Conservation (phyloP, 805 yeast genomes). For the Saccharomycopsis selenospora region DNA sequence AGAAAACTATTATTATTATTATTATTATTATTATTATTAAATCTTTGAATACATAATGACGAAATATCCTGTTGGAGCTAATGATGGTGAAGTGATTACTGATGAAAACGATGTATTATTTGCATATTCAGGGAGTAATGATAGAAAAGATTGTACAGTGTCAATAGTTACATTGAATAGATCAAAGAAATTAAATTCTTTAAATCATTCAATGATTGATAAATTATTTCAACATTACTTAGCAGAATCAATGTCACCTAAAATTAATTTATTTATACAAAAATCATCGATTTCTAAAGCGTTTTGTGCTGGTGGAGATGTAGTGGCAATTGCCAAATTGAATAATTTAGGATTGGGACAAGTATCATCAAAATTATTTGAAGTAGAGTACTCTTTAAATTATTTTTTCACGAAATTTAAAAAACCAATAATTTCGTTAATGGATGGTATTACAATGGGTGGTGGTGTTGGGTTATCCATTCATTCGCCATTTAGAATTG, state of each 20-base stretch:
- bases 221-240: conserved; percentile 27
- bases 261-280: conserved; percentile 24
- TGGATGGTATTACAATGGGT: conserved; percentile 95
- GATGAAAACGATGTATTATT: conserved; percentile 30
- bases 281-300: conserved; percentile 34
- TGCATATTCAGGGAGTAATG: conserved; percentile 35
- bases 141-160: background rate
- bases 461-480: conserved; percentile 92
- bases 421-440: conserved; percentile 82
- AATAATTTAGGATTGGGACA: conserved; percentile 37
- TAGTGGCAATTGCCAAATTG: conserved; percentile 54
- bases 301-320: conserved; percentile 82
- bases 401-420: conserved; percentile 53
- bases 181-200: conserved; percentile 19
- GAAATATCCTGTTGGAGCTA: background rate
- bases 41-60: background rate
- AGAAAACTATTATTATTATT: too few relatives aligned
- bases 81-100: background rate
- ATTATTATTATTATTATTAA: too few relatives aligned
- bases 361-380: conserved; percentile 21
- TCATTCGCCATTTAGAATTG: conserved; percentile 87
- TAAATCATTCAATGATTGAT: conserved; percentile 16
- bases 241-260: conserved; percentile 25
- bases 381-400: conserved; percentile 34
- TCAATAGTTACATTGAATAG: conserved; percentile 15